Evolutionary conservation across 2,329 filamentous ascomycete species (phyloP).

Genomic region (Sporothrix pseudoabietina): DNA sequence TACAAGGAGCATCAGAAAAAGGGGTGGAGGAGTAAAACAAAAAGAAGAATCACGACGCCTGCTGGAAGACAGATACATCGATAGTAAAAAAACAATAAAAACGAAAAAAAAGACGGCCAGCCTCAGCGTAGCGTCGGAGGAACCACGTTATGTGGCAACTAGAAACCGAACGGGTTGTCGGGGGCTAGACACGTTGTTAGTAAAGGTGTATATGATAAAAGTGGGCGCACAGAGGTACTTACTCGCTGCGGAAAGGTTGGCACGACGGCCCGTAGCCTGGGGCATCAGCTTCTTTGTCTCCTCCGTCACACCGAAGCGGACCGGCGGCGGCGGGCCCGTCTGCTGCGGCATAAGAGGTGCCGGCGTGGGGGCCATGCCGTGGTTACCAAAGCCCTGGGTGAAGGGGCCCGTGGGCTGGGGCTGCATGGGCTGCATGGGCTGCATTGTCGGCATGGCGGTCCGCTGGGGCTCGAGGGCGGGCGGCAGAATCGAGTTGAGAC

Average conservation of each 20-base stretch:
- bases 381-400: conserved; percentile 48
- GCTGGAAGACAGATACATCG: conserved; percentile 22
- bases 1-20: conserved; percentile 12
- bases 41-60: conserved; percentile 9
- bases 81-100: not conserved
- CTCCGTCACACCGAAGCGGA: conserved; percentile 80
- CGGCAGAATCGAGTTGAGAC: conserved; percentile 61
- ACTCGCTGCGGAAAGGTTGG: conserved; percentile 94
- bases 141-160: conserved; percentile 9
- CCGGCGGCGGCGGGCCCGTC: conserved; percentile 82
- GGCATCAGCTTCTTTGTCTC: conserved; percentile 76
- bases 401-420: conserved; percentile 75
- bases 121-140: not conserved
- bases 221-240: conserved; percentile 50
- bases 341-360: conserved; percentile 72
- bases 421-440: conserved; percentile 49
- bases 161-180: conserved; percentile 42
- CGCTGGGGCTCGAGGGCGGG: conserved; percentile 62
- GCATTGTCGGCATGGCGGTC: conserved; percentile 49
- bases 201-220: not conserved
- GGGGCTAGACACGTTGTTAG: conserved; percentile 37
- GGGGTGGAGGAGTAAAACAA: not conserved
- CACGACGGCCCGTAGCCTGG: conserved; percentile 85
- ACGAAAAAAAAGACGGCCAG: not conserved
- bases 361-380: conserved; percentile 47